Percentiles rank a stretch among this genome's conserved stretches.
Evolutionary conservation across 768 basidiomycete species (phyloP).

Genomic region (Ramaria sp.): DNA sequence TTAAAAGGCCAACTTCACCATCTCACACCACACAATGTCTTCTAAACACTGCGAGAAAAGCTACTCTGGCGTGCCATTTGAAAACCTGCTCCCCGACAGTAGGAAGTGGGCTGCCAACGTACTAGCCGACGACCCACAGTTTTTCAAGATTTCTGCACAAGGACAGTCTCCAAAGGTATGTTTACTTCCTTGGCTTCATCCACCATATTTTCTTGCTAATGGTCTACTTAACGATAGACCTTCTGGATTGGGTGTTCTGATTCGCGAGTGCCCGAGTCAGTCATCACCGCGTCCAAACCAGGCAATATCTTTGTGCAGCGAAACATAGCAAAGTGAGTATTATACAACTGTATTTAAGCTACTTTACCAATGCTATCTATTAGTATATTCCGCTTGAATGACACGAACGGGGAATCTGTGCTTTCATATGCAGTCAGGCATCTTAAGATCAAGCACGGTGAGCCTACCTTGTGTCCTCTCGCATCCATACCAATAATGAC

Average conservation of each 20-base stretch:
- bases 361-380: background rate
- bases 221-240: background rate
- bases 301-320: background rate
- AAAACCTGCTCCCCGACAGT: background rate
- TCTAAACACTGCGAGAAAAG: background rate
- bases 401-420: background rate
- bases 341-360: background rate
- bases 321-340: constrained; percentile 1
- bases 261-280: background rate
- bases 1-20: no score
- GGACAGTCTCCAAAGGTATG: background rate
- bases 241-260: constrained; percentile 6
- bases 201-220: background rate
- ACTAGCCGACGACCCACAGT: background rate
- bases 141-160: background rate
- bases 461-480: background rate
- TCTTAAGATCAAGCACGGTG: background rate
- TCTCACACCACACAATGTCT: no score
- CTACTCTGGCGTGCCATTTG: background rate
- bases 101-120: background rate
- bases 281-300: background rate
- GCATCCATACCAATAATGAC: background rate
- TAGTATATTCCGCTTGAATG: background rate
- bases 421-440: background rate
- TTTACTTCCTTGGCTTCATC: background rate